phyloP scores from a whole-genome alignment of 371 early-diverging fungal genomes.

The Mucor ambiguus region DNA sequence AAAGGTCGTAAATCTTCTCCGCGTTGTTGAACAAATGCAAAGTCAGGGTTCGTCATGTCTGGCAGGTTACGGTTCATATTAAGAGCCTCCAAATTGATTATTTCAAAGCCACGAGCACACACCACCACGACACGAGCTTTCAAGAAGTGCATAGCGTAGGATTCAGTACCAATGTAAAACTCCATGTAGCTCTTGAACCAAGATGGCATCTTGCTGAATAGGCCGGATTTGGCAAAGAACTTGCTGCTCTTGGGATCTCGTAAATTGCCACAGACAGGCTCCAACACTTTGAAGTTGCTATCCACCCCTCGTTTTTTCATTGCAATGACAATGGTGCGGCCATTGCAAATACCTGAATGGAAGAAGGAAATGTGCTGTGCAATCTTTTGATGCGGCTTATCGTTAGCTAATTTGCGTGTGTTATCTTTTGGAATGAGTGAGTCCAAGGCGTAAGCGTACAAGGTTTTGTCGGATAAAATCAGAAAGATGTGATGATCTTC shows the following conservation, averaged over 20 bases:
- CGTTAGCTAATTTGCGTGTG: conserved; percentile 19
- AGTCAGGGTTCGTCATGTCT: conserved; percentile 39
- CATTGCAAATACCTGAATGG: conserved; percentile 69
- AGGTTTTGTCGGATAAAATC: conserved; percentile 55
- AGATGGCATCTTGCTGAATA: conserved; percentile 46
- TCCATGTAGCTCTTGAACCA: conserved; percentile 59
- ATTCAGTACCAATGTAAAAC: conserved; percentile 83
- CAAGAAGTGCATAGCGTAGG: conserved; percentile 71
- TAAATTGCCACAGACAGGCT: conserved; percentile 54
- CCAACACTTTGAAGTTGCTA: conserved; percentile 41
- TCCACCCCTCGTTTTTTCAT: conserved; percentile 59
- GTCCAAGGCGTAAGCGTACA: conserved; percentile 63
- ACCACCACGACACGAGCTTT: conserved; percentile 78
- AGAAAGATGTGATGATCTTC: conserved; percentile 44
- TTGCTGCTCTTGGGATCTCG: conserved; percentile 52
- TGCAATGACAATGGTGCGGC: conserved; percentile 60
- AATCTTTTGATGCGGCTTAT: conserved; percentile 54
- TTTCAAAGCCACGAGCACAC: conserved; percentile 82
- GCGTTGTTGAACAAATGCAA: conserved; percentile 39
- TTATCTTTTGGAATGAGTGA: conserved; percentile 31
- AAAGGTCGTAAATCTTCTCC: conserved; percentile 63
- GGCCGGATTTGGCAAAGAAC: conserved; percentile 36
- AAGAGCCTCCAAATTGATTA: conserved; percentile 80
- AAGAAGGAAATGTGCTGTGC: conserved; percentile 73
- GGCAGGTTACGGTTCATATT: conserved; percentile 59